Evolutionary conservation across 257 asterid species (phyloP), one percentile per base, ranked within the genome.

Genomic region (Forsythia viridissima): DNA sequence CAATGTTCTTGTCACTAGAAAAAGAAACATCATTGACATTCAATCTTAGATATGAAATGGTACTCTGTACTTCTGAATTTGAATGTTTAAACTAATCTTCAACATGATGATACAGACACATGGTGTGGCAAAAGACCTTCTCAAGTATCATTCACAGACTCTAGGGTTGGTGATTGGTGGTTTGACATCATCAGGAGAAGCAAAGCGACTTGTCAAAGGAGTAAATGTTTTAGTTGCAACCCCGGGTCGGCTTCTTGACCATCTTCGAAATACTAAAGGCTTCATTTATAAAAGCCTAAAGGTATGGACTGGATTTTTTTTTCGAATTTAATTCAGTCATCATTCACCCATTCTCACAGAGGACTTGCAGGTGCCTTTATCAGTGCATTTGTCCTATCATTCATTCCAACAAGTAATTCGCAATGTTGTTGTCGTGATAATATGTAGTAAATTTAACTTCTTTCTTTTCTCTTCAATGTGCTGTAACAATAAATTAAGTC

Each of bases 191-290:
- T 87, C 92, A 86, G 91, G 79, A 78, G 98, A 95, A 82, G 97
- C 94, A 18, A 97, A 91, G 83, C 91, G 93, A 21, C 76, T 95
- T 79, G 91, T 79, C 73, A 95, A 90, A 78, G 98, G 98, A 83
- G 97, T 80, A 71, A 95, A 95, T 83, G 80, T 95, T 71, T 82
- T 95, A 66, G 91, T 93, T n/a, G 94, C 91, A 15, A 95, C 99
- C 44, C 99, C 99, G 77, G 98, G 99, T 52, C 97, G 98, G 69
- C 96, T 95, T 83, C 96, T 95, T 78, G 97, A 95, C 83, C 99
- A 95, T 84, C 97, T 95, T 78, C 94, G 89, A 46, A 91, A 91
- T 76, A 93, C 99, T 42, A 93, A 92, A 80, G 92, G 97, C 59
- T 95, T 95, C 80, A 86, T 92, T 20, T 95, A 70, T 83, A 92